Evolutionary conservation across 768 basidiomycete species (phyloP).

Genomic region (Mycena crocata): DNA sequence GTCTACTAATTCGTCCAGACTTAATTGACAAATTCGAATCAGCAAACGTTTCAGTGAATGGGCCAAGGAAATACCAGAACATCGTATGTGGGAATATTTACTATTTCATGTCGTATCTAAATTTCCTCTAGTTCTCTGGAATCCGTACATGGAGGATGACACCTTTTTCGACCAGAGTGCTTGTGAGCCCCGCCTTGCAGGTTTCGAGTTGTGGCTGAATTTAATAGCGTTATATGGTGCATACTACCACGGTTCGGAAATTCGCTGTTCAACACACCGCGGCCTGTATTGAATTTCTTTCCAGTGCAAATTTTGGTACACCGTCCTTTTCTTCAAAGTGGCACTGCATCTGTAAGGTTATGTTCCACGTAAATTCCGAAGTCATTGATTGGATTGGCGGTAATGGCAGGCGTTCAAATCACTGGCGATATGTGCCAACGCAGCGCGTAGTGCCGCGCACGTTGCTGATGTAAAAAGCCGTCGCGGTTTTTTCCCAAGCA

Average conservation of each 20-base stretch:
- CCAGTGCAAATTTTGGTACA: constrained; percentile 64
- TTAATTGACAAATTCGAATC: neutral
- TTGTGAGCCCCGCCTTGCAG: constrained; percentile 38
- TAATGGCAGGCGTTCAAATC: constrained; percentile 47
- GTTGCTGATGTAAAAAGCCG: constrained; percentile 60
- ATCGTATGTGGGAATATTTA: constrained; percentile 40
- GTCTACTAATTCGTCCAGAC: no score
- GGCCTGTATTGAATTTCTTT: neutral
- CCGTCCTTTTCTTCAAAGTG: constrained; percentile 68
- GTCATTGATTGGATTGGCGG: neutral
- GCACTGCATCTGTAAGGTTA: constrained; percentile 26
- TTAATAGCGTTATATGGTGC: constrained; percentile 14
- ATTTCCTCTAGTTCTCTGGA: constrained; percentile 46
- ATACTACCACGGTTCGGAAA: constrained; percentile 17
- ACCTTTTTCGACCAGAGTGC: constrained; percentile 56
- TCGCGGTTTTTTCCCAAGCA: constrained; percentile 36
- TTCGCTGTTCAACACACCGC: neutral
- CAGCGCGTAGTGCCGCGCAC: constrained; percentile 70
- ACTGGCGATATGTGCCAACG: constrained; percentile 73
- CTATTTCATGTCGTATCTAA: neutral
- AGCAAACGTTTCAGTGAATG: constrained; percentile 66
- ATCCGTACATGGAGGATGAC: constrained; percentile 45
- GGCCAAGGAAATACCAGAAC: constrained; percentile 62
- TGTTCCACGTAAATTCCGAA: neutral
- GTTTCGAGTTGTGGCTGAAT: neutral